Base-by-base conservation (phyloP, 108 stramenopile species). In the Skeletonema potamos region DNA sequence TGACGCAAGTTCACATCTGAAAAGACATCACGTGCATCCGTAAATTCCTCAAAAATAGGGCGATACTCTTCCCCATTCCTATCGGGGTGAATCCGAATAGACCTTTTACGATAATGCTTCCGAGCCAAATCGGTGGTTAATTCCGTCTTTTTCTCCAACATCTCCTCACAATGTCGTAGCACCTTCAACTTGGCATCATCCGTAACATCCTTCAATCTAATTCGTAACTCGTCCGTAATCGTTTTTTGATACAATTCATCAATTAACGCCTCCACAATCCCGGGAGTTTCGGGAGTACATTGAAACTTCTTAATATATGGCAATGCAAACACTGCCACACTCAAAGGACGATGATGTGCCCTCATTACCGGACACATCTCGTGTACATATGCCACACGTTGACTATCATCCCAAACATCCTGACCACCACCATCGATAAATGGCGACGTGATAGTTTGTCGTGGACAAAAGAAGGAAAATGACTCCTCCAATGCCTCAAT, bases 51-150 rank as follows among this genome's bases (percentile, higher is more conserved):
- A 61, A 81, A 81, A 41, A 36, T 26, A 12, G 54, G 70, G 22
- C 80, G 62, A 32, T 34, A 54, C 6, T 66, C 80, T 58, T 80
- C 79, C 22, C 79, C 79, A 24, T 68, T 72, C 34, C 76, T 57
- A 66, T 81, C 80, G 32, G 80, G 80, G 36, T 81, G 80, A 2
- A 81, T n/a, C 56, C 64, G 72, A 8, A 81, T 56, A 2, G 55
- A 43, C 29, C 43, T 62, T 33, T 63, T 70, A 3, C 79, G 68
- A 62, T 79, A 79, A 70, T 75, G 68, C 68, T 75, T 79, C 36
- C 32, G 27, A 2, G 66, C 64, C 30, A 60, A 32, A 4, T 78
- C 77, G 2, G 30, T 13, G 1, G 62, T 62, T 26, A 43, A 28
- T 8, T 26, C 29, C n/a, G 58, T 36, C 12, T 24, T 65, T 30